Evolutionary conservation across 768 basidiomycete genomes (phyloP).

Genomic region (Dentipellis sp.): DNA sequence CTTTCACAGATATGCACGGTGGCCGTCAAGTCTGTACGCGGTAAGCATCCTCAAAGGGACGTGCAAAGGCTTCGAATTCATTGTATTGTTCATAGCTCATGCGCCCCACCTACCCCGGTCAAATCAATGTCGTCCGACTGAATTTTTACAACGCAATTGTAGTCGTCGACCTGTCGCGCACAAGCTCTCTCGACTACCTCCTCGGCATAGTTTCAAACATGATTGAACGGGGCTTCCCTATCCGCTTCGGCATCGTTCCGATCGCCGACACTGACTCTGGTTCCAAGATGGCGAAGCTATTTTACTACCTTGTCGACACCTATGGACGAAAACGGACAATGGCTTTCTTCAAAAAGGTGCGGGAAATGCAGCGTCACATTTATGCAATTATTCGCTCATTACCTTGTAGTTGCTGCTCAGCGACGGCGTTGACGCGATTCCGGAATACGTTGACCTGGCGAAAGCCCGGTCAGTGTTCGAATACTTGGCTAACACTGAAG

Average conservation of each 20-base stretch:
- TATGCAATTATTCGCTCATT: neutral
- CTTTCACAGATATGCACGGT: slow-evolving; percentile 37
- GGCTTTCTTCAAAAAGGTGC: slow-evolving; percentile 2
- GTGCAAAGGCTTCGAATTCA: neutral
- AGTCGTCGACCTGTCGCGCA: slow-evolving; percentile 68
- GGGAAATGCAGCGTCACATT: neutral
- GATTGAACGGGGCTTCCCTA: slow-evolving; percentile 63
- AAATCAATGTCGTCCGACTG: slow-evolving; percentile 59
- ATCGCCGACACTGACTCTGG: slow-evolving; percentile 42
- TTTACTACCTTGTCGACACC: slow-evolving; percentile 14
- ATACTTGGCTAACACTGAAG: neutral
- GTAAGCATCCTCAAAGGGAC: slow-evolving; percentile 22
- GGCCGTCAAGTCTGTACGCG: slow-evolving; percentile 38
- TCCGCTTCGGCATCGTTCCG: slow-evolving; percentile 84
- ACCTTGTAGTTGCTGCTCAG: neutral
- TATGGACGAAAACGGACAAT: slow-evolving; percentile 1
- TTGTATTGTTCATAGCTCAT: slow-evolving; percentile 42
- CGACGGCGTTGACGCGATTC: neutral
- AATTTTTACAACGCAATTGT: slow-evolving; percentile 85
- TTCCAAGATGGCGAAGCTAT: slow-evolving; percentile 26
- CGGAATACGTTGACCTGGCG: slow-evolving; percentile 2
- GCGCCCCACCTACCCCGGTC: slow-evolving; percentile 71
- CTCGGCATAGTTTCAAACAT: slow-evolving; percentile 55
- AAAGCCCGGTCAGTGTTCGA: slow-evolving; percentile 4
- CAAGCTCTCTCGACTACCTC: slow-evolving; percentile 51